Evolutionary conservation across 2,329 filamentous ascomycete species (phyloP).

Genomic region (Tolypocladium sp.): DNA sequence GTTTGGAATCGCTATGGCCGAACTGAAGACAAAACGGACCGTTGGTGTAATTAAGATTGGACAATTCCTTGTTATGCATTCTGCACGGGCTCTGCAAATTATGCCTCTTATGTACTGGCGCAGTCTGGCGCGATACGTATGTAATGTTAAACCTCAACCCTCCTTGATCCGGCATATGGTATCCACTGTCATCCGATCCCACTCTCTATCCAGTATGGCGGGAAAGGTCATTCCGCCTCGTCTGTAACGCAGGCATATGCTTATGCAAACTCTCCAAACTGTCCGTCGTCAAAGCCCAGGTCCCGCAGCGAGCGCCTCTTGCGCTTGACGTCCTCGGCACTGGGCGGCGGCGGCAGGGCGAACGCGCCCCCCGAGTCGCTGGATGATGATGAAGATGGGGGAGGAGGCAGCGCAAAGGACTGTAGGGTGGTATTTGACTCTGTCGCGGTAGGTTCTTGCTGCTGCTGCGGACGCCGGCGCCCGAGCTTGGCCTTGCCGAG

Average conservation of each 20-base stretch:
- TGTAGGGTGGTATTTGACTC: slow-evolving; percentile 22
- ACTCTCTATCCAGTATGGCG: not conserved
- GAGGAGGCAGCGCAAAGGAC: slow-evolving; percentile 68
- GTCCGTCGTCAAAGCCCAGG: slow-evolving; percentile 76
- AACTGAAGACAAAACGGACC: not conserved
- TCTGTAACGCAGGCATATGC: not conserved
- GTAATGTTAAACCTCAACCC: not conserved
- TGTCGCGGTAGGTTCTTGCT: slow-evolving; percentile 8
- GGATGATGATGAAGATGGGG: slow-evolving; percentile 32
- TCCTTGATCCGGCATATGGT: not conserved
- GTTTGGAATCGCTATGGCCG: slow-evolving; percentile 2
- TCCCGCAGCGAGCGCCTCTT: slow-evolving; percentile 52
- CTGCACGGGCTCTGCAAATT: not conserved
- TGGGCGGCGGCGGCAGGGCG: slow-evolving; percentile 60
- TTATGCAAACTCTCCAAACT: slow-evolving; percentile 74
- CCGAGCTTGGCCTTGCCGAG: slow-evolving; percentile 49
- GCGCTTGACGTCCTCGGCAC: slow-evolving; percentile 50
- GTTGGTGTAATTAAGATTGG: not conserved
- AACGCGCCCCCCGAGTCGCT: slow-evolving; percentile 25
- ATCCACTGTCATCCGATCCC: not conserved
- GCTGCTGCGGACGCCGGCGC: slow-evolving; percentile 31
- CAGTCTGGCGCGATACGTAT: not conserved
- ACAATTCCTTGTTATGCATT: not conserved
- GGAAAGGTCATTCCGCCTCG: not conserved
- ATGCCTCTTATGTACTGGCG: not conserved